phyloP scores from a whole-genome alignment of 176 grass and related monocot species.

The Carex parvula region DNA sequence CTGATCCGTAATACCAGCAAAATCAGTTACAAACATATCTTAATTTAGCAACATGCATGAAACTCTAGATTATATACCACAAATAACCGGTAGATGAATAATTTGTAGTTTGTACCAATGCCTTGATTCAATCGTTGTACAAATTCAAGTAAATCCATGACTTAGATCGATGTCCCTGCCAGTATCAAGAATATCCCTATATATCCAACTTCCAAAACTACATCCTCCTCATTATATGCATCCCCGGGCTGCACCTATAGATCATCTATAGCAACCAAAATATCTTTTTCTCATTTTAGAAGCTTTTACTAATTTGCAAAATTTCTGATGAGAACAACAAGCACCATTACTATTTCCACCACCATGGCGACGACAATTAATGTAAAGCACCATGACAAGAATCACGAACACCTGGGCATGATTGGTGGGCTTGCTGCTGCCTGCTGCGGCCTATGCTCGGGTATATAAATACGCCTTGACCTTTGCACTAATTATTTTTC shows the following conservation, averaged over 20 bases:
- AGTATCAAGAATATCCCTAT: background rate
- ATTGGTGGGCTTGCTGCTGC: background rate
- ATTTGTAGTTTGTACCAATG: background rate
- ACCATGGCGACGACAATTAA: conserved; percentile 11
- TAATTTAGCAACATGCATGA: conserved; percentile 7
- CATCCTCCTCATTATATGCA: background rate
- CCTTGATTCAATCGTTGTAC: background rate
- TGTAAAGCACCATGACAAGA: conserved; percentile 36
- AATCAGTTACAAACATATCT: background rate
- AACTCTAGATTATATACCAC: background rate
- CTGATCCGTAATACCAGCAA: background rate
- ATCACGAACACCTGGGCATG: conserved; percentile 29
- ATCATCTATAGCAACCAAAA: background rate
- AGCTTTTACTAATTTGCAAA: background rate
- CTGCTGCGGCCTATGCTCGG: no score
- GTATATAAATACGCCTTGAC: no score
- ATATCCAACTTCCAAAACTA: background rate
- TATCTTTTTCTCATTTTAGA: background rate
- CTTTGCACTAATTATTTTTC: background rate
- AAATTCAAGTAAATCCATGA: background rate
- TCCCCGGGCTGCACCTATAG: background rate
- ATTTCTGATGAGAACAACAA: conserved; percentile 22
- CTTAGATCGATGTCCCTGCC: background rate
- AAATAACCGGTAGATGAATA: background rate
- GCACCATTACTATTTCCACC: conserved; percentile 32